Percentiles rank a stretch among this genome's conserved stretches.
These are phyloP conservation scores for Brachypodium distachyon DNA, from an alignment of 202 grass and related monocot species.

Conservation along the genomic window DNA sequence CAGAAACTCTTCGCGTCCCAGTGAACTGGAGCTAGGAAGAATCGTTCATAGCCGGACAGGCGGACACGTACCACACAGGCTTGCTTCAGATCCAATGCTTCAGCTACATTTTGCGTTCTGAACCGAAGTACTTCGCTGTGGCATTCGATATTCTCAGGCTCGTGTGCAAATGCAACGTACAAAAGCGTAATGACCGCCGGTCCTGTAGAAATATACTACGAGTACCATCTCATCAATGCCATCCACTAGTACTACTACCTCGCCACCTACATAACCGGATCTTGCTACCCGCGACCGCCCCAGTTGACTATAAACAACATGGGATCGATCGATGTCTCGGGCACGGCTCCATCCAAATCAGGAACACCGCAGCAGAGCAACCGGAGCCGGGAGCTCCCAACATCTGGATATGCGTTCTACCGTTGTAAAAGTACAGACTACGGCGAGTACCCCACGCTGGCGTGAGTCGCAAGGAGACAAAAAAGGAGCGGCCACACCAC, in stretches of 20 bases:
- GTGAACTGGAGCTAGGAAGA: too few species aligned
- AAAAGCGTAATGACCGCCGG: neutral
- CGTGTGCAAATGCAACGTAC: neutral
- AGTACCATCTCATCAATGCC: neutral
- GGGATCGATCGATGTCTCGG: neutral
- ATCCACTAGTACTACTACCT: too few species aligned
- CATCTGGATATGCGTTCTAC: neutral
- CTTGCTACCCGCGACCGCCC: neutral
- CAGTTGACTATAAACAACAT: neutral
- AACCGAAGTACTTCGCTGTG: neutral
- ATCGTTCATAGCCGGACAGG: too few species aligned
- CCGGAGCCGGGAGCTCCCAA: neutral
- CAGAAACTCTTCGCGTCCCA: too few species aligned
- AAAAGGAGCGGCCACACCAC: neutral
- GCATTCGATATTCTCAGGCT: neutral
- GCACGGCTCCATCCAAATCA: neutral
- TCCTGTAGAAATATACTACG: neutral
- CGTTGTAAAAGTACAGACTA: too few species aligned
- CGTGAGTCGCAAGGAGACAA: neutral
- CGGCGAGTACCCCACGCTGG: neutral
- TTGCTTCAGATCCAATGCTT: neutral
- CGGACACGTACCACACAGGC: too few species aligned
- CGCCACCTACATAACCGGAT: conserved; percentile 15
- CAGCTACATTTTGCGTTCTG: neutral
- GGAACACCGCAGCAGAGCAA: neutral